Percentiles rank a stretch among this genome's conserved stretches.
Evolutionary conservation across 2,329 filamentous ascomycete species (phyloP).

Genomic region (Pseudogymnoascus sp.): DNA sequence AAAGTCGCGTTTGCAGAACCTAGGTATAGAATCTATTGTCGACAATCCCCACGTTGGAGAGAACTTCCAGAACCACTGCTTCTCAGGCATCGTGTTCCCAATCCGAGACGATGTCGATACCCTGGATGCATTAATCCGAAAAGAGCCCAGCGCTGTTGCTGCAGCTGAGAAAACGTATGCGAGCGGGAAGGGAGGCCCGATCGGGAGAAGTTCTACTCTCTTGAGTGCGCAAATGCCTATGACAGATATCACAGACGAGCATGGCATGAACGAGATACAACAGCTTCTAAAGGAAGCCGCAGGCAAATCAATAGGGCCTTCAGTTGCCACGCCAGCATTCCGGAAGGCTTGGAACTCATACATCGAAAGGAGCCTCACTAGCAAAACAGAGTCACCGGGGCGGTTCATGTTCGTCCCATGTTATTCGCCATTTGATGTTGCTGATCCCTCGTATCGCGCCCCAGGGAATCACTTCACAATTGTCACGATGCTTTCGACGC

Average conservation of each 20-base stretch:
- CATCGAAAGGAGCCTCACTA: neutral
- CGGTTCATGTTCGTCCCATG: neutral
- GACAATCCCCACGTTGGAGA: conserved; percentile 20
- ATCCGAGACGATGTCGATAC: conserved; percentile 28
- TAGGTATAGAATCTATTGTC: conserved; percentile 14
- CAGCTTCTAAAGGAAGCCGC: neutral
- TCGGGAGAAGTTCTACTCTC: neutral
- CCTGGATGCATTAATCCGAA: neutral
- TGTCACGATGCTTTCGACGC: conserved; percentile 41
- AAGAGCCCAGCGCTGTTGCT: neutral
- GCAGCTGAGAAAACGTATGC: neutral
- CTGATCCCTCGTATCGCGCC: neutral
- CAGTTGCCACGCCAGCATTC: neutral
- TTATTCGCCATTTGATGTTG: neutral
- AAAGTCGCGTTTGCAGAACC: conserved; percentile 11
- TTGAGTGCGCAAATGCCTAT: neutral
- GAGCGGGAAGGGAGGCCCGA: neutral
- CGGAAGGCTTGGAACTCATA: neutral
- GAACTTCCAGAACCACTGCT: conserved; percentile 20
- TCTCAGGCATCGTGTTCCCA: conserved; percentile 22
- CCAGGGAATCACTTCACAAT: conserved; percentile 42
- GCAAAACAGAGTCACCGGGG: neutral
- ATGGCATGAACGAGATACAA: neutral
- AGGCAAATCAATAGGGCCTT: neutral
- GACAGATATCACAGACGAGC: neutral